phyloP scores from a whole-genome alignment of 345 rosid genomes.

The Eucalyptus curtisii region DNA sequence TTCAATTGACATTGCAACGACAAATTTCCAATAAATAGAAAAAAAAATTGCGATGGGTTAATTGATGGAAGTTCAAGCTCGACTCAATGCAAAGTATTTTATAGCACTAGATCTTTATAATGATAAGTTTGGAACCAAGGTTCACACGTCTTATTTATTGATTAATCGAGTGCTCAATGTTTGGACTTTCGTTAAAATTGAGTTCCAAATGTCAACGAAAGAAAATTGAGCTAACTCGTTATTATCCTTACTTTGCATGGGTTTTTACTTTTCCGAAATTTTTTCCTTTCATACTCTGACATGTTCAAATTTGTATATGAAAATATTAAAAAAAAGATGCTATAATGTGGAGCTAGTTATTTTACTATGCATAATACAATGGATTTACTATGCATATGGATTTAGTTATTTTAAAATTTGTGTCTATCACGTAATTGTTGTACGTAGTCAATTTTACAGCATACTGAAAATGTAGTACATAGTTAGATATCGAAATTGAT shows the following conservation, averaged over 20 bases:
- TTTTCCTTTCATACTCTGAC: background rate
- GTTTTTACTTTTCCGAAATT: no score
- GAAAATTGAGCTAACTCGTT: background rate
- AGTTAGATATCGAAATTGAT: no score
- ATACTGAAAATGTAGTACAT: background rate
- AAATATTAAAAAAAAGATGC: background rate
- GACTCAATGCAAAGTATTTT: rapidly evolving
- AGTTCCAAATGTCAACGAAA: background rate
- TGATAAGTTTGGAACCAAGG: background rate
- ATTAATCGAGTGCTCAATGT: background rate
- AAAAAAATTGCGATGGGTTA: no score
- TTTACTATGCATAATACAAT: no score
- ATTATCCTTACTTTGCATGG: background rate
- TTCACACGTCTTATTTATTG: no score
- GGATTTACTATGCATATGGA: no score
- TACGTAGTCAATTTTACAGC: background rate
- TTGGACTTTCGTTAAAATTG: no score
- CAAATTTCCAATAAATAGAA: no score
- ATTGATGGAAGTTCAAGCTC: no score
- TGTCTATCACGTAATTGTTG: background rate
- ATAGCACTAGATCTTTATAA: no score
- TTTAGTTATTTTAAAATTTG: no score
- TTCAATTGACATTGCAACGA: rapidly evolving
- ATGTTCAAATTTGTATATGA: background rate
- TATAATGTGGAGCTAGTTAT: background rate